These are phyloP conservation scores for Xylariaceae sp. DNA, from an alignment of 2,329 filamentous ascomycete species.

Conservation along the genomic window DNA sequence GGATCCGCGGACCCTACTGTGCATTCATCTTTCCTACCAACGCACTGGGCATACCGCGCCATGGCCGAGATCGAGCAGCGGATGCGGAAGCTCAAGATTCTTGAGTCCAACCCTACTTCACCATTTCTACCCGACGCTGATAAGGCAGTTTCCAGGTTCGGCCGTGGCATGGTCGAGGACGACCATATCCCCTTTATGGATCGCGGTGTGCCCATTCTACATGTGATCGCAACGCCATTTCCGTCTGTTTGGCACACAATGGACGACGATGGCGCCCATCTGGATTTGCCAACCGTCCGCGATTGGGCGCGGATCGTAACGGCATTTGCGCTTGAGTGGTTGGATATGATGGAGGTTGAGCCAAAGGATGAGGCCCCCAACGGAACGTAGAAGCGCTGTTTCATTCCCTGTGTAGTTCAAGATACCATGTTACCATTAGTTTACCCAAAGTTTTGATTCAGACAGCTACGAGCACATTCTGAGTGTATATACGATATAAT, in stretches of 20 bases:
- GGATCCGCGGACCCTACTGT: constrained; percentile 65
- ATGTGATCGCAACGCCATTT: constrained; percentile 76
- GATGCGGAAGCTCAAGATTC: constrained; percentile 62
- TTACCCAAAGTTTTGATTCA: constrained; percentile 6
- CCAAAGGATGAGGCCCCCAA: constrained; percentile 30
- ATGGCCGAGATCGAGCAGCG: constrained; percentile 70
- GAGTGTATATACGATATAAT: background rate
- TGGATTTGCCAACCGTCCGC: constrained; percentile 72
- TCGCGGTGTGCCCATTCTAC: constrained; percentile 75
- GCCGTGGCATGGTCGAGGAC: constrained; percentile 60
- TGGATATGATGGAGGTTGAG: constrained; percentile 65
- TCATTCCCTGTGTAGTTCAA: background rate
- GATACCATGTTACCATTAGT: background rate
- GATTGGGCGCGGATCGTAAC: constrained; percentile 78
- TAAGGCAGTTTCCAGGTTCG: constrained; percentile 48
- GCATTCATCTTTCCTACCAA: constrained; percentile 76
- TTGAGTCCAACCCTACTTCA: constrained; percentile 47
- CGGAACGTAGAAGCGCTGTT: background rate
- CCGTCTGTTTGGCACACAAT: constrained; percentile 75
- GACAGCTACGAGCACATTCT: background rate
- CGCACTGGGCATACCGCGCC: constrained; percentile 79
- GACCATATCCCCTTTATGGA: constrained; percentile 81
- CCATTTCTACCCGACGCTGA: constrained; percentile 63
- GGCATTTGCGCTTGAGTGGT: constrained; percentile 79
- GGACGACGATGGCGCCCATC: constrained; percentile 73